A percentile compares a stretch with the other conserved stretches of the same genome.
Evolutionary conservation across 2,329 filamentous ascomycete species (phyloP).

Genomic region (Pseudocercospora fuligena): DNA sequence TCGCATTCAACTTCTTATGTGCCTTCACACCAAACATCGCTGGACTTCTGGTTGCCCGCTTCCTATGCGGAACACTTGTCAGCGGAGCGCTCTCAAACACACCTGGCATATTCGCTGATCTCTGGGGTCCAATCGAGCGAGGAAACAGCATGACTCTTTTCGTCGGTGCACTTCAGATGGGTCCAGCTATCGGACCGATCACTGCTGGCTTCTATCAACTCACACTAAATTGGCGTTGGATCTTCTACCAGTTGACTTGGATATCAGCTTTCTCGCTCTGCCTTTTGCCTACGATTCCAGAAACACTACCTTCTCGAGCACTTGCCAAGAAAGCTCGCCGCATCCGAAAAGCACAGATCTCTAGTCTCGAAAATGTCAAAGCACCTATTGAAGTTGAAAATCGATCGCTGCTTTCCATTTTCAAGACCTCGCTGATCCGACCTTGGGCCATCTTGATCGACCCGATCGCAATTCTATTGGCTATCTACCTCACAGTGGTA

Average conservation of each 20-base stretch:
- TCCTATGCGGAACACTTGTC: constrained; percentile 48
- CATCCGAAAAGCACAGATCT: constrained; percentile 39
- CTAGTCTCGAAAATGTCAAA: constrained; percentile 57
- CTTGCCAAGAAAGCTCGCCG: constrained; percentile 60
- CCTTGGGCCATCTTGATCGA: constrained; percentile 75
- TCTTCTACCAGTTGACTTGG: constrained; percentile 46
- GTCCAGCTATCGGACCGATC: constrained; percentile 65
- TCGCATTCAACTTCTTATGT: constrained; percentile 42
- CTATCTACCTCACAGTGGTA: constrained; percentile 68
- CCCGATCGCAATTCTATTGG: constrained; percentile 69
- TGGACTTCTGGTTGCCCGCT: constrained; percentile 49
- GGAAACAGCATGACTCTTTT: constrained; percentile 64
- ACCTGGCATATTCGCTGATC: constrained; percentile 50
- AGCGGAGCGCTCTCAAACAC: constrained; percentile 47
- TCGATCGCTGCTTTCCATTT: constrained; percentile 44
- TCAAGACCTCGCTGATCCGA: constrained; percentile 63
- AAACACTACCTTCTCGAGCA: constrained; percentile 59
- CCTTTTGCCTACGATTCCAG: constrained; percentile 59
- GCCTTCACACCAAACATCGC: constrained; percentile 48
- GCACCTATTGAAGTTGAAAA: constrained; percentile 55
- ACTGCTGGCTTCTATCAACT: constrained; percentile 68
- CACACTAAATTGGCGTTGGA: constrained; percentile 67
- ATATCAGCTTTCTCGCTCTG: constrained; percentile 41
- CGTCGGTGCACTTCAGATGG: constrained; percentile 68
- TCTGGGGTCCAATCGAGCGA: constrained; percentile 44